A percentile compares a stretch with the other conserved stretches of the same genome.
These are phyloP conservation scores for Phytophthora pini DNA, from an alignment of 352 stramenopile genomes.

Conservation along the genomic window DNA sequence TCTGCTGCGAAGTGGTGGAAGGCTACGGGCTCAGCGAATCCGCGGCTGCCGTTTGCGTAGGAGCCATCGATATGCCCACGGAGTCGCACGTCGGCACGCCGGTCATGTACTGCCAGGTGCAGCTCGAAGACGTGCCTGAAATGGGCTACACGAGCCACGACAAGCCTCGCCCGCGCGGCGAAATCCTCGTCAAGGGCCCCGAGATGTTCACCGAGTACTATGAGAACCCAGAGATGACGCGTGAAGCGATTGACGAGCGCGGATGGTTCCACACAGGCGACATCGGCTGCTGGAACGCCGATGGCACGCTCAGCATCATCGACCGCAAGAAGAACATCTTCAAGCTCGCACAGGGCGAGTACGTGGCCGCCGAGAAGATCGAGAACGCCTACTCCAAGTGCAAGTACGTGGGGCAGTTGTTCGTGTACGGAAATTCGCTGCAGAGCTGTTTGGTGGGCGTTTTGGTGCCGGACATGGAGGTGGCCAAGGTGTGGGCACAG, in stretches of 20 bases:
- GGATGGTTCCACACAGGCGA: neutral
- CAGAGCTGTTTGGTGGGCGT: constrained; percentile 93
- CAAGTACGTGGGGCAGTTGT: constrained; percentile 91
- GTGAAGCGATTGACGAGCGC: neutral
- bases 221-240: neutral
- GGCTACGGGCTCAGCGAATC: constrained; percentile 96
- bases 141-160: neutral
- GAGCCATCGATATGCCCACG: constrained; percentile 38
- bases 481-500: constrained; percentile 46
- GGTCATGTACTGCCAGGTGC: constrained; percentile 81
- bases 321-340: neutral
- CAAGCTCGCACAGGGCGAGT: neutral
- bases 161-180: neutral
- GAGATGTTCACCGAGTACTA: constrained; percentile 61
- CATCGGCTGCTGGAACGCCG: neutral
- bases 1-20: constrained; percentile 90
- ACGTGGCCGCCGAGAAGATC: neutral
- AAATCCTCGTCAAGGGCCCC: constrained; percentile 51
- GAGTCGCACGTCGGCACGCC: constrained; percentile 62
- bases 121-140: constrained; percentile 22
- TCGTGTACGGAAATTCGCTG: constrained; percentile 95
- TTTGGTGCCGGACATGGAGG: constrained; percentile 76
- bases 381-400: constrained; percentile 77
- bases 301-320: neutral
- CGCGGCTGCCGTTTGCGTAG: constrained; percentile 81